Evolutionary conservation across 2,329 filamentous ascomycete species (phyloP), one percentile per base, ranked within the genome.

Genomic region (Calonectria henricotiae): DNA sequence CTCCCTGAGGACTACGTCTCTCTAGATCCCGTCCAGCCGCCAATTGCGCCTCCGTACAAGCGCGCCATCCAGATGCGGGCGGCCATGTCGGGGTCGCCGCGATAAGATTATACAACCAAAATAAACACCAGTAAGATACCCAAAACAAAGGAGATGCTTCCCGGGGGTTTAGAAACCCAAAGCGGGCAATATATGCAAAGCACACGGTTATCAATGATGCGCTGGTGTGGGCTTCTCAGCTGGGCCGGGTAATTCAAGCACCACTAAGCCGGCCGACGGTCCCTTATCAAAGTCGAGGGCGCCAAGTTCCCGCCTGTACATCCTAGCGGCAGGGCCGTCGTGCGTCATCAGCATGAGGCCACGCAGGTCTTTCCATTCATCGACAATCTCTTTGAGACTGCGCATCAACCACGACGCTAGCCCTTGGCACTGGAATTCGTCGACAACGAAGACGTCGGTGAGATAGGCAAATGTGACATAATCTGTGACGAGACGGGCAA

Each of bases 41-140:
- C 96, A 0, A 99, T 96, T 41, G 96, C 96, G 11, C 96, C 96
- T 13, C 96, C 96, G 0, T 99, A 99, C 80, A 97, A 95, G 82
- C 90, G 92, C 67, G 96, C 96, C 13, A 85, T 99, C 70, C 96
- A 98, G 82, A 88, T 96, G 76, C 79, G 82, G 68, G 80, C 81
- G 68, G 79, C 80, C 68, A 73, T 80, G 75, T 81, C 81, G 60
- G 79, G 77, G 68, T 71, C 77, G 61, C 74, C 76, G 70, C 77
- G 77, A 63, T 78, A 77, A 73, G 67, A 44, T 63, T 51, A 32
- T 37, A 68, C 46, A 47, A 66, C 62, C 41, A 75, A 32, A 73
- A 32, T 62, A 43, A 71, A 70, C 67, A 43, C 62, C 62, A 66
- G 67, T 30, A 70, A 62, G 44, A 71, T 27, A 58, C 51, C 65